Base-by-base conservation (phyloP, 345 rosid genomes). In the Dipteronia dyeriana region DNA sequence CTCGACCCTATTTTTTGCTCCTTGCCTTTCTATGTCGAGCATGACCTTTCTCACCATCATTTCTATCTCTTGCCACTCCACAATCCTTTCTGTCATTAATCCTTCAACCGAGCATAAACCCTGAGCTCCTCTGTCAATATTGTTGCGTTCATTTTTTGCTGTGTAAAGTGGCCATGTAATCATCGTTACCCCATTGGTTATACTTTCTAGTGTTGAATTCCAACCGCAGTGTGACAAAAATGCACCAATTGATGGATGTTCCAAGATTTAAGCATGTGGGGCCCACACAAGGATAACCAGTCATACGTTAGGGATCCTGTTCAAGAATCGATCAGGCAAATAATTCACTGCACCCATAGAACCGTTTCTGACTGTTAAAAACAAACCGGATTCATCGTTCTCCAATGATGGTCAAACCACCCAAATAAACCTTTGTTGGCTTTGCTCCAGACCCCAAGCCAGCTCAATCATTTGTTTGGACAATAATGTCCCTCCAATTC, bases 191-290 rank as follows among this genome's bases (percentile, higher is more conserved):
- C 97, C 98, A 9, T 75, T 88, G 3, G 71, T 59, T 43, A 90
- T 76, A 22, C 97, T 88, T 76, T 90, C 98, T 9, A 88, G 45
- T 0, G 82, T 79, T 3, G 96, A 93, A 43, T 87, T 88, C 96
- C 96, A 90, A 7, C 96, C 98, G 9, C 97, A 87, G 43, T 93
- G 97, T 9, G 97, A 83, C 26, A 93, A 75, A 78, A 91, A 91
- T n/a, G 90, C 92, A 9, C 94, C 98, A 1, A 84, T 75, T 0
- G 95, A 86, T 51, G 82, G 81, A 68, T 94, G 97, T 78, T 71
- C 63, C 80, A 94, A 75, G 41, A 94, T 85, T 68, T 89, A 82
- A 38, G 78, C 67, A 72, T 92, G 97, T 0, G 92, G 92, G 34
- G 88, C 90, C 98, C 94, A 94, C 29, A 29, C 62, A 1, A 88